phyloP scores from a whole-genome alignment of 495 filamentous ascomycete species.

The Aspergillus campestris region DNA sequence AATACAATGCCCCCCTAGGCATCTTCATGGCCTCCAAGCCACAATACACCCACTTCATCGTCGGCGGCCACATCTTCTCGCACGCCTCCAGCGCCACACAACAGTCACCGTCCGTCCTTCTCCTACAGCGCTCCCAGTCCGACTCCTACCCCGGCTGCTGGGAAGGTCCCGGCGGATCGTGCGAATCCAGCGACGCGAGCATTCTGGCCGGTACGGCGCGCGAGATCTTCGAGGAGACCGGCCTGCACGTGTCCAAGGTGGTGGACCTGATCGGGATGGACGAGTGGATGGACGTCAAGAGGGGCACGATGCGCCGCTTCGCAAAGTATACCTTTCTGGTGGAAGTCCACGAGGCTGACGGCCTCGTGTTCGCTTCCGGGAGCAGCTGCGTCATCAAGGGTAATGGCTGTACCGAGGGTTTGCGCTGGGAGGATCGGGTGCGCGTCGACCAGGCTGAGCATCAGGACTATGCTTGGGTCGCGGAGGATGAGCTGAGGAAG shows the following conservation, averaged over 20 bases:
- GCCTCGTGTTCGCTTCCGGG: too few species aligned
- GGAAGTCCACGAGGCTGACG: conserved; percentile 23
- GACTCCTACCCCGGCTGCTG: conserved; percentile 39
- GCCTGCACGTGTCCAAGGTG: conserved; percentile 39
- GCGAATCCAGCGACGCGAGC: conserved; percentile 31
- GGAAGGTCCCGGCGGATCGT: conserved; percentile 52
- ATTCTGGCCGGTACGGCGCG: conserved; percentile 46
- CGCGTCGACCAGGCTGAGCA: conserved; percentile 37
- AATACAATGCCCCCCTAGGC: conserved; percentile 27
- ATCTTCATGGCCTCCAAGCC: conserved; percentile 24
- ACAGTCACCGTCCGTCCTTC: conserved; percentile 28
- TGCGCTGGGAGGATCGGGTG: conserved; percentile 21
- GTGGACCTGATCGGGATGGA: conserved; percentile 32
- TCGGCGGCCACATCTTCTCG: conserved; percentile 39
- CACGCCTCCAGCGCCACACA: not conserved
- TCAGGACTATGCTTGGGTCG: conserved; percentile 36
- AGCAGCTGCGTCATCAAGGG: not conserved
- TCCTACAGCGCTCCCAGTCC: conserved; percentile 44
- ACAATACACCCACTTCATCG: conserved; percentile 26
- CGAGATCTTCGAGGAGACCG: conserved; percentile 53
- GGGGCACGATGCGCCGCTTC: conserved; percentile 9
- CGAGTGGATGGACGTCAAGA: conserved; percentile 17
- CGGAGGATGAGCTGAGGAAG: conserved; percentile 27
- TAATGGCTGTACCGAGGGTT: not conserved
- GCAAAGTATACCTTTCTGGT: conserved; percentile 32